A percentile compares a stretch with the other conserved stretches of the same genome.
phyloP scores from a whole-genome alignment of 1,284 basidiomycete genomes.

The Boletus semigastroideus region DNA sequence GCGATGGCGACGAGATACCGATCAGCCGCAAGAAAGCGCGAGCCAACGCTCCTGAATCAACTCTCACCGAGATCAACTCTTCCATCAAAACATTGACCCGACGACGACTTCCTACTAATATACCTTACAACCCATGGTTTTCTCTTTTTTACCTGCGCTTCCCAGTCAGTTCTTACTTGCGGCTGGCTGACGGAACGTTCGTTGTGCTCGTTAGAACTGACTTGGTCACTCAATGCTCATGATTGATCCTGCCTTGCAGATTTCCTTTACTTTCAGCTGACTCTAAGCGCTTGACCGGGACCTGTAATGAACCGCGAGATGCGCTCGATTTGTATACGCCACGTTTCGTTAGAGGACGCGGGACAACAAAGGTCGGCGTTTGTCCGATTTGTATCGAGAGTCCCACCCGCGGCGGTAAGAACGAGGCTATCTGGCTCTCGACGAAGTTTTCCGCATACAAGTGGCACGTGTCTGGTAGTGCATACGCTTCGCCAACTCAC shows the following conservation, averaged over 20 bases:
- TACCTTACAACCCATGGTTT: slow-evolving; percentile 49
- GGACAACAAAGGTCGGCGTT: slow-evolving; percentile 67
- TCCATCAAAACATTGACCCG: slow-evolving; percentile 9
- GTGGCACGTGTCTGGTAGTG: slow-evolving; percentile 46
- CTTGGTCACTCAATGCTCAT: not conserved
- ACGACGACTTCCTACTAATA: slow-evolving; percentile 49
- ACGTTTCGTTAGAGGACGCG: slow-evolving; percentile 71
- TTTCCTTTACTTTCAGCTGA: slow-evolving; percentile 30
- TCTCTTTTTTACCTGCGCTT: slow-evolving; percentile 65
- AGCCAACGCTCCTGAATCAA: not conserved
- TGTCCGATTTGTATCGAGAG: slow-evolving; percentile 77
- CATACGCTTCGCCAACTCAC: slow-evolving; percentile 6
- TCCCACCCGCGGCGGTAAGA: slow-evolving; percentile 59
- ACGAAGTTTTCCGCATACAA: slow-evolving; percentile 83
- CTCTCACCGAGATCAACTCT: not conserved
- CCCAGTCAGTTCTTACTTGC: slow-evolving; percentile 55
- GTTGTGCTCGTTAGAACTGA: slow-evolving; percentile 9
- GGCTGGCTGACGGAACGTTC: slow-evolving; percentile 32
- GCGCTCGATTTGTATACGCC: slow-evolving; percentile 74
- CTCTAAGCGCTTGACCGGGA: slow-evolving; percentile 48
- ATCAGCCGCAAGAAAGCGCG: slow-evolving; percentile 16
- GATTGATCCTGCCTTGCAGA: slow-evolving; percentile 25
- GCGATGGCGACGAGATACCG: slow-evolving; percentile 11
- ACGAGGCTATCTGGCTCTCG: slow-evolving; percentile 63
- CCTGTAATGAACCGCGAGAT: slow-evolving; percentile 55